A percentile compares a stretch with the other conserved stretches of the same genome.
Conservation (phyloP, 2,329 filamentous ascomycete species). For the Blumeria graminis region DNA sequence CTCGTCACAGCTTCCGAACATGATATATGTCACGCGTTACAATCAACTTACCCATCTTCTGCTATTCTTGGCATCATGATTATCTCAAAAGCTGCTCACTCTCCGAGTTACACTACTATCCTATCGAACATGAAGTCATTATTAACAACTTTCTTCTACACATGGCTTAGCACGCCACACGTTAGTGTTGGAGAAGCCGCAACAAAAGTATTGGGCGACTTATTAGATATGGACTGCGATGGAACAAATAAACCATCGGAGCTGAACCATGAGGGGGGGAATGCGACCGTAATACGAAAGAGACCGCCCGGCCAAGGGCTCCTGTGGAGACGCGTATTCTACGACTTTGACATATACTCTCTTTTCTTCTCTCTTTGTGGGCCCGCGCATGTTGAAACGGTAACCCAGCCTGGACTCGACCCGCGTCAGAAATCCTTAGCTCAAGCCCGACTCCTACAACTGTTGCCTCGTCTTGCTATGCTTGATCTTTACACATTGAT, state of each 20-base stretch:
- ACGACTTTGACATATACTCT: conserved; percentile 20
- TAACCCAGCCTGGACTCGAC: conserved; percentile 9
- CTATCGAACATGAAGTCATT: conserved; percentile 25
- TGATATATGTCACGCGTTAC: conserved; percentile 26
- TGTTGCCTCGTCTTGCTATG: conserved; percentile 13
- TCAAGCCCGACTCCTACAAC: conserved; percentile 14
- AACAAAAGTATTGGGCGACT: conserved; percentile 24
- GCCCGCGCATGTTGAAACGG: conserved; percentile 6
- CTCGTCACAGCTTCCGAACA: conserved; percentile 27
- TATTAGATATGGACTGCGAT: conserved; percentile 31
- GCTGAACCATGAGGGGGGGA: conserved; percentile 13
- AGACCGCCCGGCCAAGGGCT: conserved; percentile 24
- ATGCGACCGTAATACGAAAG: conserved; percentile 17
- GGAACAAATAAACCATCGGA: conserved; percentile 7
- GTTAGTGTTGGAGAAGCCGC: conserved; percentile 32
- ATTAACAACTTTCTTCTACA: conserved; percentile 22
- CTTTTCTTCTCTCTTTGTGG: conserved; percentile 21
- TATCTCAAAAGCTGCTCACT: conserved; percentile 27
- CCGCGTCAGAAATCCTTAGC: conserved; percentile 15
- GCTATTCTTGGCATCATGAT: conserved; percentile 33
- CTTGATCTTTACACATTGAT: conserved; percentile 12
- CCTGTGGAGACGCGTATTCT: conserved; percentile 29
- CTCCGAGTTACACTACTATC: conserved; percentile 24
- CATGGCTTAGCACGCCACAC: conserved; percentile 28
- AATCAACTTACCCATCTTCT: conserved; percentile 28